A percentile compares a stretch with the other conserved stretches of the same genome.
These are phyloP conservation scores for Oryza longistaminata DNA, from an alignment of 176 grass and related monocot species.

Conservation along the genomic window DNA sequence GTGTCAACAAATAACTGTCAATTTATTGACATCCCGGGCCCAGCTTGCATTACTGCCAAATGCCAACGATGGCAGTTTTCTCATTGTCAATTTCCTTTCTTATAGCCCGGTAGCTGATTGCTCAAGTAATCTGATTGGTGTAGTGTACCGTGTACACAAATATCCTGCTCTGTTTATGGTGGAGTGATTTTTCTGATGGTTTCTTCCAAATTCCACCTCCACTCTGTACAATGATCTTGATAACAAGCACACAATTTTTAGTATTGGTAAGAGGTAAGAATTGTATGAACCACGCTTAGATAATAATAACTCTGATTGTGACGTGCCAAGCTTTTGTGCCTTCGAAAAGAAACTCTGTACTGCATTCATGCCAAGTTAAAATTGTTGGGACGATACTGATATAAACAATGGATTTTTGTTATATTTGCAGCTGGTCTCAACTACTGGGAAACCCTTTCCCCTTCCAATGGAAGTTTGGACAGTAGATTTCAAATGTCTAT, in stretches of 20 bases:
- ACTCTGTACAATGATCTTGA: neutral
- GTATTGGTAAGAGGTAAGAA: neutral
- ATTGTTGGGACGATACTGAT: neutral
- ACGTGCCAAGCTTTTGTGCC: too few species aligned
- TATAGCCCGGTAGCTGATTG: neutral
- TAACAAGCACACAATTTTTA: neutral
- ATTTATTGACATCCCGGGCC: neutral
- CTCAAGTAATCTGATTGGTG: too few species aligned
- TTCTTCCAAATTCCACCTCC: neutral
- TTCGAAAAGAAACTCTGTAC: neutral
- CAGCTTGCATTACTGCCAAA: neutral
- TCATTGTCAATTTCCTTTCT: neutral
- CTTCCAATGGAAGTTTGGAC: conserved; percentile 85
- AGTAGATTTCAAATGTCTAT: conserved; percentile 17
- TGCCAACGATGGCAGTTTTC: neutral
- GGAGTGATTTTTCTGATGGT: neutral
- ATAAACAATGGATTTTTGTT: conserved; percentile 46
- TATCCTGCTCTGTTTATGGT: neutral
- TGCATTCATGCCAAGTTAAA: neutral
- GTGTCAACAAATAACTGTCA: neutral
- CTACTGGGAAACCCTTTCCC: conserved; percentile 95
- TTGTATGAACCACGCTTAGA: neutral
- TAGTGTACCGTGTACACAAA: too few species aligned
- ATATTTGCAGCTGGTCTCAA: conserved; percentile 84
- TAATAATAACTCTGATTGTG: neutral